These are phyloP conservation scores for Cyclanthera cordifolia DNA, from an alignment of 306 rosid species.

Conservation along the genomic window DNA sequence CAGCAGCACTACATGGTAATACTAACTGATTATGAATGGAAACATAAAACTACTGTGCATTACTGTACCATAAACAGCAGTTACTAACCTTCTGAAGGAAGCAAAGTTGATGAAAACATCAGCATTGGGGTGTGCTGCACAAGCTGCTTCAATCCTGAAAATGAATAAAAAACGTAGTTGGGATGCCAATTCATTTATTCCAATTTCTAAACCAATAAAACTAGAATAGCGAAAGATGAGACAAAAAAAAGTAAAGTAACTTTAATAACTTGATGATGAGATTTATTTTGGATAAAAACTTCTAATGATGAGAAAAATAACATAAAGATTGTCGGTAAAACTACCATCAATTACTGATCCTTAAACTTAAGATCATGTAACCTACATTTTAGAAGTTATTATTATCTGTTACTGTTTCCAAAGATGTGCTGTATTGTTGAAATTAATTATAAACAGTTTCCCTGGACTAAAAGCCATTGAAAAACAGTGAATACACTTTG, in stretches of 20 bases:
- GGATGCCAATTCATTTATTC: background rate
- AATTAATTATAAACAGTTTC: background rate
- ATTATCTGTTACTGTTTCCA: background rate
- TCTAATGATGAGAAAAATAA: background rate
- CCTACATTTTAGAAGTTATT: background rate
- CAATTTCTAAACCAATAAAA: background rate
- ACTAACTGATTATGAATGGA: constrained; percentile 5
- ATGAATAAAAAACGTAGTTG: constrained; percentile 19
- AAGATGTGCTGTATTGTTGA: background rate
- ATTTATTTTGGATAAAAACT: background rate
- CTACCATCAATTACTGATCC: background rate
- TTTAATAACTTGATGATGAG: background rate
- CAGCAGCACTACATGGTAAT: constrained; percentile 67
- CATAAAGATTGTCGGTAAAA: background rate
- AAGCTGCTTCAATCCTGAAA: constrained; percentile 81
- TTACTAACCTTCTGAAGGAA: constrained; percentile 70
- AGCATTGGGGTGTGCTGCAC: constrained; percentile 92
- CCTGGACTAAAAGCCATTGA: background rate
- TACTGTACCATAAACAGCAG: constrained; percentile 2
- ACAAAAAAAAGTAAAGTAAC: background rate
- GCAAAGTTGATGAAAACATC: constrained; percentile 96
- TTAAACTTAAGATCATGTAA: background rate
- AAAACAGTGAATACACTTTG: background rate
- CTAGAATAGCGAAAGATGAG: background rate
- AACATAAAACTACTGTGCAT: background rate